Evolutionary conservation across 2,329 filamentous ascomycete genomes (phyloP).

Genomic region (Trematosphaeria pertusa): DNA sequence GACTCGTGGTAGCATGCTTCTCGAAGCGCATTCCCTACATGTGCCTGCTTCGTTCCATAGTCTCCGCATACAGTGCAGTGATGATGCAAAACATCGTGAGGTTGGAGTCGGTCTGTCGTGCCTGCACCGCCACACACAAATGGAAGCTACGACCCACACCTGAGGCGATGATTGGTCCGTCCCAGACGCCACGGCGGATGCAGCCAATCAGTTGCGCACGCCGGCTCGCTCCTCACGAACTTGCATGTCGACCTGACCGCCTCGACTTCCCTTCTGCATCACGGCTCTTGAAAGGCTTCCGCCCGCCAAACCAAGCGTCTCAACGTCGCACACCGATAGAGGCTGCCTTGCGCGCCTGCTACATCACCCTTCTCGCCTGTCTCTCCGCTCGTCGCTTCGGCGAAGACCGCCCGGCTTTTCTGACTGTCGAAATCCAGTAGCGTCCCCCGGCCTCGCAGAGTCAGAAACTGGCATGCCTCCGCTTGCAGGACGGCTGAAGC

Average conservation of each 20-base stretch:
- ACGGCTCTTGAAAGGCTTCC: too few species aligned
- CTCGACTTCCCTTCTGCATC: too few species aligned
- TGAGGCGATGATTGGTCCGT: too few species aligned
- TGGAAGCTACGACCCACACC: too few species aligned
- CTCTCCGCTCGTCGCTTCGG: conserved; percentile 10
- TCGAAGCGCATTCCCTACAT: not conserved
- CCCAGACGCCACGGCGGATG: too few species aligned
- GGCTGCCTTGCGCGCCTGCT: conserved; percentile 10
- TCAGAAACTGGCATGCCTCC: conserved; percentile 15
- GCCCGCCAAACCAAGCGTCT: too few species aligned
- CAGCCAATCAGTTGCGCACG: too few species aligned
- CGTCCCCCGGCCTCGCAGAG: conserved; percentile 7
- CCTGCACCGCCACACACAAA: too few species aligned
- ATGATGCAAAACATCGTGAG: conserved; percentile 17
- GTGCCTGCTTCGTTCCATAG: conserved; percentile 6
- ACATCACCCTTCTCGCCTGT: conserved; percentile 3
- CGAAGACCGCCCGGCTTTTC: conserved; percentile 15
- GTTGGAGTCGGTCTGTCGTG: not conserved
- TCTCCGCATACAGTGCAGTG: conserved; percentile 1
- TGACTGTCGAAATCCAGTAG: conserved; percentile 4
- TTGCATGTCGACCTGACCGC: too few species aligned
- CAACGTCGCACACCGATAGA: conserved; percentile 27
- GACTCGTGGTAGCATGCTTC: conserved; percentile 9
- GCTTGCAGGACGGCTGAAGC: conserved; percentile 16
- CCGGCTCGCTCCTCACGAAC: too few species aligned